Evolutionary conservation across 139 green algal species (phyloP).

Genomic region (Coelastrella sp.): DNA sequence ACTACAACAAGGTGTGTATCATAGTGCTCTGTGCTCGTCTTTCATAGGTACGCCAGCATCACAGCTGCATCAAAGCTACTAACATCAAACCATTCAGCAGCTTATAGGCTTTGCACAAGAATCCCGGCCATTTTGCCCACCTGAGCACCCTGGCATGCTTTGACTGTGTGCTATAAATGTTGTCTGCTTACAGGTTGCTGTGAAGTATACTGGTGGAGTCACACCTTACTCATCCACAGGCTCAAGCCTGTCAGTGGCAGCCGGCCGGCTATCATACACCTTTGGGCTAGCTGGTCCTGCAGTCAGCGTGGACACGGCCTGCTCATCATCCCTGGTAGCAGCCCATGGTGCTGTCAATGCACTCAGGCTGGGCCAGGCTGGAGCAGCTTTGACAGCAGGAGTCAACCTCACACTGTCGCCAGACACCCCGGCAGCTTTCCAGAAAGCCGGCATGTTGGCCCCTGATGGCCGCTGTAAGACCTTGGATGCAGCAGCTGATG

Average conservation of each 20-base stretch:
- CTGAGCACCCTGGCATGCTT: background rate
- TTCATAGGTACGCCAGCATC: background rate
- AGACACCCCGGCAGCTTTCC: constrained; percentile 61
- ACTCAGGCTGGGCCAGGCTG: constrained; percentile 50
- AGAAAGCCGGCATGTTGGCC: constrained; percentile 76
- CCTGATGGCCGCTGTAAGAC: constrained; percentile 90
- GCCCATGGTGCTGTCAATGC: constrained; percentile 60
- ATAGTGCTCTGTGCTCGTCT: background rate
- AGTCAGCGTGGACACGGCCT: constrained; percentile 86
- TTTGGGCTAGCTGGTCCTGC: constrained; percentile 84
- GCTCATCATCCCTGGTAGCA: constrained; percentile 82
- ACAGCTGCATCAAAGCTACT: background rate
- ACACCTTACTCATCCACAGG: constrained; percentile 68
- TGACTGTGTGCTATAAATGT: background rate
- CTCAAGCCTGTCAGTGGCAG: constrained; percentile 76
- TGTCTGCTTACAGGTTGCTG: background rate
- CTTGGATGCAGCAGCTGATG: constrained; percentile 86
- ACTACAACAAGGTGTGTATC: constrained; percentile 70
- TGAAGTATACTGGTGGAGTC: constrained; percentile 16
- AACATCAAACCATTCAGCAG: background rate
- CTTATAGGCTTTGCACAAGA: background rate
- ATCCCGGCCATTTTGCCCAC: background rate
- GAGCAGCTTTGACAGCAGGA: constrained; percentile 69
- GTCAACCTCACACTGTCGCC: constrained; percentile 81
- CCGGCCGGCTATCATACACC: constrained; percentile 83